Percentiles rank a stretch among this genome's conserved stretches.
These are phyloP conservation scores for Cladorrhinum sp. DNA, from an alignment of 2,329 filamentous ascomycete species.

Conservation along the genomic window DNA sequence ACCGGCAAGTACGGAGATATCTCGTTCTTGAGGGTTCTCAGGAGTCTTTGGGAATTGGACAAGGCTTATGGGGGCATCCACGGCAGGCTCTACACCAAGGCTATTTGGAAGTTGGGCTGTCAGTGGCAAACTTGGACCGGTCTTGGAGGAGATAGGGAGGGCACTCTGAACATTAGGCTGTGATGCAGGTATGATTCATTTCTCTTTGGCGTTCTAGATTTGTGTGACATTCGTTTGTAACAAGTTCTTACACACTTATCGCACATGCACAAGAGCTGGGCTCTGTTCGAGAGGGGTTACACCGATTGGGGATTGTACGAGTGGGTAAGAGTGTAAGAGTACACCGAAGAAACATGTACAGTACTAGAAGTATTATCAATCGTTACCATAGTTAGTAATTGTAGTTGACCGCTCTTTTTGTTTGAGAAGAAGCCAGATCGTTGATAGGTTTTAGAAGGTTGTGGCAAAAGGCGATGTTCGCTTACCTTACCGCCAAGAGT, in stretches of 20 bases:
- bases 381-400: neutral
- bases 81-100: slow-evolving; percentile 17
- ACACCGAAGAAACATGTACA: neutral
- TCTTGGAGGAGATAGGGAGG: slow-evolving; percentile 20
- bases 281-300: neutral
- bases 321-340: neutral
- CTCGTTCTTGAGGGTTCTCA: slow-evolving; percentile 17
- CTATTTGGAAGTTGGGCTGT: slow-evolving; percentile 24
- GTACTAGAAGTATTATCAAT: neutral
- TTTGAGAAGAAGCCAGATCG: too few relatives aligned
- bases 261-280: neutral
- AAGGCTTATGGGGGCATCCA: slow-evolving; percentile 5
- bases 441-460: too few relatives aligned
- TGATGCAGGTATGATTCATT: slow-evolving; percentile 11
- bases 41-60: slow-evolving; percentile 21
- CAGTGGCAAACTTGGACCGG: slow-evolving; percentile 29
- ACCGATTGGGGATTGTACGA: neutral
- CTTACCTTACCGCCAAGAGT: too few relatives aligned
- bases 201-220: neutral
- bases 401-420: neutral
- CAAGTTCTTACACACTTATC: neutral
- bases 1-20: slow-evolving; percentile 9
- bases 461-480: too few relatives aligned
- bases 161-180: slow-evolving; percentile 27
- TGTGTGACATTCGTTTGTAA: neutral